Evolutionary conservation across 1,139 yeast species (phyloP), one percentile per base, ranked within the genome.

Genomic region (Hanseniaspora gamundiae): DNA sequence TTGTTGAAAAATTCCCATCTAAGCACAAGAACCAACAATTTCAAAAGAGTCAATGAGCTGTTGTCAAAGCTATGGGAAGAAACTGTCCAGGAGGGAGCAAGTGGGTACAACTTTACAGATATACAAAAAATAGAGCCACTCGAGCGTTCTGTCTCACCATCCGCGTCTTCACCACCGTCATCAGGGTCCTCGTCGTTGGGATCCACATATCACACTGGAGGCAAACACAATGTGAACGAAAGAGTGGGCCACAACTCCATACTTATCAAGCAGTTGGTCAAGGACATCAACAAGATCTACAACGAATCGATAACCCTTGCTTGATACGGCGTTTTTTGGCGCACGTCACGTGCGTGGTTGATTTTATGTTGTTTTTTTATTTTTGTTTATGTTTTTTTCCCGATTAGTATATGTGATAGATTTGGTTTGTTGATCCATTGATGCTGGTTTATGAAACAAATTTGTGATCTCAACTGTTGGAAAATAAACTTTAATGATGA

Each of bases 231-330:
- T 30, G 33, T 31, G 3, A 22, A 14, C 16, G 24, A 24, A 16
- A 57, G 59, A 43, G 64, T 60, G 14, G 64, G 64, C 2, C 51
- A 52, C 17, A 61, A 59, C 45, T 61, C 65, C 1, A 55, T 61
- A 13, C 45, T 61, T 31, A 57, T 60, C 14, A 55, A 52, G 19
- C 63, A 60, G 41, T 42, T 61, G 22, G 57, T 63, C 38, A 48
- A 52, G 13, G 64, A 61, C 43, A 55, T 60, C 14, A 48, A 51
- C 39, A 21, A 44, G 17, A 41, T 53, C 24, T 44, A 44, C 29
- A 44, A 39, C 16, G 44, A 44, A 33, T 38, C 43, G 16, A 44
- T 44, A 14, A 44, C 46, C 13, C 17, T 44, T 5, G 46, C 46
- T 16, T 43, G 28, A 35, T 8, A 4, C 9, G 14, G 30, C 10